Base-by-base conservation (phyloP, 1,284 basidiomycete genomes). In the Volvariella volvacea region DNA sequence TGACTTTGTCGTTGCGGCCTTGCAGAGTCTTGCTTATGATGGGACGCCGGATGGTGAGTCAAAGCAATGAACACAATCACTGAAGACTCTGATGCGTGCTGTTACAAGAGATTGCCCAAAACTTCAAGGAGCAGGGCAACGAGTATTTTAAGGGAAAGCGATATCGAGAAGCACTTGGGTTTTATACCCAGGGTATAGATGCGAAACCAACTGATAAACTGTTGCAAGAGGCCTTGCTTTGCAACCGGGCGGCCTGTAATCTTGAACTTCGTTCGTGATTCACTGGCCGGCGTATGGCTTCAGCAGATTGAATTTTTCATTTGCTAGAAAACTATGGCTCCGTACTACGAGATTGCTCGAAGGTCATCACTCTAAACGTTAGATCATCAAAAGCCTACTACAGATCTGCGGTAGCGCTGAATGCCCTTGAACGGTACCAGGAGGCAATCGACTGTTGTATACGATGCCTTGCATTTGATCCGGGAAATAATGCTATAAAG, bases 71-170 rank as follows among this genome's bases (percentile, higher is more conserved):
- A n/a, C n/a, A n/a, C n/a, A n/a, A n/a, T n/a, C n/a, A n/a, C n/a
- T 22, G 38, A 40, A 21, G 19, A 19, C 17, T 14, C 10, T 39
- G 9, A 16, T 15, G 32, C 6, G 39, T 32, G 22, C 20, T 30
- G 44, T 4, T 15, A 15, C 40, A 43, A 95, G 95, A 99, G 63
- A 74, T 92, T 52, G 92, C 94, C 0, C 71, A 80, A 50, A 94
- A 90, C 61, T 97, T 97, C 66, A 97, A 97, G 63, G 80, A 89
- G 44, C 92, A 97, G 62, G 95, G 92, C 2, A 97, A 97, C 61
- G 90, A 93, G 46, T 92, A 96, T 56, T 97, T 90, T 67, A 83
- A 81, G 50, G 85, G 84, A 17, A 91, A 88, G 59, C 78, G 90
- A 39, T 90, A 82, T 63, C 76, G 85, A 22, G 94, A 99, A 61